These are phyloP conservation scores for Rhododendron griersonianum DNA, from an alignment of 148 eudicot species.

Conservation along the genomic window DNA sequence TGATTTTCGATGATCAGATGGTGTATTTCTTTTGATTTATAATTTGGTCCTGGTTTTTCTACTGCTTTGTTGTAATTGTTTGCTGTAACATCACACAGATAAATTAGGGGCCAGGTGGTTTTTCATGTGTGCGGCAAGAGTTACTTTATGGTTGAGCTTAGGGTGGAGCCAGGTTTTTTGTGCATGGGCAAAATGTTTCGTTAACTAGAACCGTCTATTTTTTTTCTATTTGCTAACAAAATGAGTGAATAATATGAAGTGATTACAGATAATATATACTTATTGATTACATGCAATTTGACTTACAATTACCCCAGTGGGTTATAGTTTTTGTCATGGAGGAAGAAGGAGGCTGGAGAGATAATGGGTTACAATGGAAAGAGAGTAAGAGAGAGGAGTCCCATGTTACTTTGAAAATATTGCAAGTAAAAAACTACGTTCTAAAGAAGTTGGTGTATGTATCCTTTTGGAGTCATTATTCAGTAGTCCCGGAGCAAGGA, in stretches of 20 bases:
- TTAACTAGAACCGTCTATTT: neutral
- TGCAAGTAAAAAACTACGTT: neutral
- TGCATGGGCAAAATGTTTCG: neutral
- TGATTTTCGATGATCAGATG: neutral
- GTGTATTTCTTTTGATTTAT: neutral
- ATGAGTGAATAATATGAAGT: neutral
- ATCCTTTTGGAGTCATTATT: neutral
- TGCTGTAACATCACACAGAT: neutral
- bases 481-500: too few relatives aligned
- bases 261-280: neutral
- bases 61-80: neutral
- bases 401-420: neutral
- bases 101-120: neutral
- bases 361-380: neutral
- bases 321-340: neutral
- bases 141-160: neutral
- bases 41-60: neutral
- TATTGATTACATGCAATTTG: neutral
- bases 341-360: neutral
- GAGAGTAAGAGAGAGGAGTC: neutral
- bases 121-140: neutral
- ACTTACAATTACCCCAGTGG: neutral
- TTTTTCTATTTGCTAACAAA: neutral
- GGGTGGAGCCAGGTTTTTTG: neutral
- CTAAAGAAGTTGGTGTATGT: neutral